Conservation (phyloP, 2,329 filamentous ascomycete genomes). For the Beauveria medogensis region DNA sequence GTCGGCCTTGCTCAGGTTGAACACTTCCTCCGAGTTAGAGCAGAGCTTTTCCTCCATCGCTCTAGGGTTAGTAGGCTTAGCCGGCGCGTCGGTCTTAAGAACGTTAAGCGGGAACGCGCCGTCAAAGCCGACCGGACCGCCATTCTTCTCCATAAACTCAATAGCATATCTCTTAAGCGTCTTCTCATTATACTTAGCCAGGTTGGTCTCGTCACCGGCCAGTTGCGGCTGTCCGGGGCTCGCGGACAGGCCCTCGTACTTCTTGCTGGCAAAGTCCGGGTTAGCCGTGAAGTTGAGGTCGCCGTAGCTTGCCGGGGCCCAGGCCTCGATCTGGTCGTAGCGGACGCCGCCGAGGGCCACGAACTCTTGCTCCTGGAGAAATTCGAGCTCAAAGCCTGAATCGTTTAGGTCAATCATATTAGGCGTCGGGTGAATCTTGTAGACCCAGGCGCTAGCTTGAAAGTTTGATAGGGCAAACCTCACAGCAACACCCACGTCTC, state of each 20-base stretch:
- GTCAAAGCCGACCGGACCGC: background rate
- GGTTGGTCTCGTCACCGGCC: background rate
- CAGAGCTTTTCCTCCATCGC: background rate
- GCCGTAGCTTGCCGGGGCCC: background rate
- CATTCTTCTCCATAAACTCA: constrained; percentile 1
- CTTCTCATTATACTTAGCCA: background rate
- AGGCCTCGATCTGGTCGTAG: background rate
- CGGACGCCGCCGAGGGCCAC: background rate
- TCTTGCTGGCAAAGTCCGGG: background rate
- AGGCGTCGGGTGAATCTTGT: background rate
- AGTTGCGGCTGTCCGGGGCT: constrained; percentile 1
- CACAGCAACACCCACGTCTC: background rate
- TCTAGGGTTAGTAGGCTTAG: background rate
- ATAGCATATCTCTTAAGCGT: background rate
- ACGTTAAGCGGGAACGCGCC: background rate
- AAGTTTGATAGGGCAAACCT: background rate
- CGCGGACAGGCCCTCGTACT: background rate
- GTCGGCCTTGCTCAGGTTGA: background rate
- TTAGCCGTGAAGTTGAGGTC: background rate
- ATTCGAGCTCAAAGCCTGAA: background rate
- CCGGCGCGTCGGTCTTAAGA: background rate
- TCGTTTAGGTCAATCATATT: background rate
- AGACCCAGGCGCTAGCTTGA: background rate
- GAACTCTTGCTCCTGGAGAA: background rate
- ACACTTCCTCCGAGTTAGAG: background rate